Percentiles rank a stretch among this genome's conserved stretches.
These are phyloP conservation scores for Hypoxylon sp. DNA, from an alignment of 2,329 filamentous ascomycete species.

Conservation along the genomic window DNA sequence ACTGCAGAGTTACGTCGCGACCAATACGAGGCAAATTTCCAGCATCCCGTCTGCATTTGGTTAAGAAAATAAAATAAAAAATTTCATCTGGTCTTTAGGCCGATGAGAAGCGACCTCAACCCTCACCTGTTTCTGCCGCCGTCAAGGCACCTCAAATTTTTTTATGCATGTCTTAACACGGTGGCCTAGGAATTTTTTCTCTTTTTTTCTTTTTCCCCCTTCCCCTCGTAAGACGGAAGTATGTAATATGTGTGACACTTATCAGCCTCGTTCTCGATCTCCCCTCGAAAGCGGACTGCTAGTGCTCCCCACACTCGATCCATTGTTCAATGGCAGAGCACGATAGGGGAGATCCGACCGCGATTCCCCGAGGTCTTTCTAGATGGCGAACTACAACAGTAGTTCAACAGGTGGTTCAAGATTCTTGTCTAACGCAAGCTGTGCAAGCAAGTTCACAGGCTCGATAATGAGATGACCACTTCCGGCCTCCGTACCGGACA, in stretches of 20 bases:
- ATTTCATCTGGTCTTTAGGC: conserved; percentile 4
- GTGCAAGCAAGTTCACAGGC: conserved; percentile 14
- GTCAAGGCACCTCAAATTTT: not conserved
- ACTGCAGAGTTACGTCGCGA: conserved; percentile 9
- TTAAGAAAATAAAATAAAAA: not conserved
- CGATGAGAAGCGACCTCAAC: conserved; percentile 30
- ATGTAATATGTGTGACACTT: conserved; percentile 24
- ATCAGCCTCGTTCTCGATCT: conserved; percentile 30
- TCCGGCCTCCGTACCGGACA: conserved; percentile 8
- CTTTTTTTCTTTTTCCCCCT: not conserved
- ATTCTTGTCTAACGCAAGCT: conserved; percentile 17
- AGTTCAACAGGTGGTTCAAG: conserved; percentile 3
- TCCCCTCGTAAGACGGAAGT: conserved; percentile 4
- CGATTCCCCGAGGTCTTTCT: conserved; percentile 19
- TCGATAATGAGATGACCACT: conserved; percentile 25
- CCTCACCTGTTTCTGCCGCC: conserved; percentile 2
- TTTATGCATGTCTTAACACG: not conserved
- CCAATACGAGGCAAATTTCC: conserved; percentile 22
- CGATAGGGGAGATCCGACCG: conserved; percentile 16
- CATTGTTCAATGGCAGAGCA: conserved; percentile 31
- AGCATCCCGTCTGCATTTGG: conserved; percentile 27
- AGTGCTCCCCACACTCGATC: conserved; percentile 24
- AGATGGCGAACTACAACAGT: conserved; percentile 9
- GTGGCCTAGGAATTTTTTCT: not conserved
- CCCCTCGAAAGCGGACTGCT: conserved; percentile 5